phyloP scores from a whole-genome alignment of 2,329 filamentous ascomycete species.

The Paraphaeosphaeria minitans region DNA sequence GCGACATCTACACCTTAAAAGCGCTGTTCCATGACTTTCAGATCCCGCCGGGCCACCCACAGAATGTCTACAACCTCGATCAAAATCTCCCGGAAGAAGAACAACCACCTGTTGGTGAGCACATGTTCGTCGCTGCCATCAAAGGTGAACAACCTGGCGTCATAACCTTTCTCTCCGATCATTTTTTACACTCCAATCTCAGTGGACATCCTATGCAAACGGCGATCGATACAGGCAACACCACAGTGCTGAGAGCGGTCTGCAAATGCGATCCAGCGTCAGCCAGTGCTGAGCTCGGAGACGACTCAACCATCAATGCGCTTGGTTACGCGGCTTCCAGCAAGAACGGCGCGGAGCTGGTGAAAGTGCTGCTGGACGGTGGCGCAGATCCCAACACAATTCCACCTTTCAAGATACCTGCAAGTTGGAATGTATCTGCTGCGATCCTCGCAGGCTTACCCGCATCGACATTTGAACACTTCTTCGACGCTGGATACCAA shows the following conservation, averaged over 20 bases:
- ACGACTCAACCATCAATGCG: slow-evolving; percentile 7
- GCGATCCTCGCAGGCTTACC: slow-evolving; percentile 7
- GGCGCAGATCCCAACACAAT: slow-evolving; percentile 13
- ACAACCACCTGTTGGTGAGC: slow-evolving; percentile 1
- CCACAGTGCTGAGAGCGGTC: slow-evolving; percentile 7
- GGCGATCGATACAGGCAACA: slow-evolving; percentile 10
- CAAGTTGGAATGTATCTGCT: slow-evolving; percentile 11
- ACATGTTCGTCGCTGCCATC: slow-evolving; percentile 10
- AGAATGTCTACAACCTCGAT: slow-evolving; percentile 7
- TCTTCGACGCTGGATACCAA: slow-evolving; percentile 14
- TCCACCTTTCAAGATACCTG: slow-evolving; percentile 12
- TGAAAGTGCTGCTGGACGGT: slow-evolving; percentile 17
- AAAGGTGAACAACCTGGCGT: slow-evolving; percentile 1
- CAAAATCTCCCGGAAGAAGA: slow-evolving; percentile 5
- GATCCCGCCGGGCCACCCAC: slow-evolving; percentile 7
- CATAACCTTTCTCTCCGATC: slow-evolving; percentile 8
- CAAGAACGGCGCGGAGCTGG: slow-evolving; percentile 7
- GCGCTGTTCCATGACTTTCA: slow-evolving; percentile 3
- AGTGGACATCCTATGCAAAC: slow-evolving; percentile 4
- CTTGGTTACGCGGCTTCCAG: slow-evolving; percentile 12
- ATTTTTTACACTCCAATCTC: slow-evolving; percentile 5
- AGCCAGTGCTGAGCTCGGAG: slow-evolving; percentile 6
- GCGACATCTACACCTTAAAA: slow-evolving; percentile 9
- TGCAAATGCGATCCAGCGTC: slow-evolving; percentile 8
- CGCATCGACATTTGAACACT: slow-evolving; percentile 13